Conservation (phyloP, 2,329 filamentous ascomycete genomes). For the Fusarium sp. region DNA sequence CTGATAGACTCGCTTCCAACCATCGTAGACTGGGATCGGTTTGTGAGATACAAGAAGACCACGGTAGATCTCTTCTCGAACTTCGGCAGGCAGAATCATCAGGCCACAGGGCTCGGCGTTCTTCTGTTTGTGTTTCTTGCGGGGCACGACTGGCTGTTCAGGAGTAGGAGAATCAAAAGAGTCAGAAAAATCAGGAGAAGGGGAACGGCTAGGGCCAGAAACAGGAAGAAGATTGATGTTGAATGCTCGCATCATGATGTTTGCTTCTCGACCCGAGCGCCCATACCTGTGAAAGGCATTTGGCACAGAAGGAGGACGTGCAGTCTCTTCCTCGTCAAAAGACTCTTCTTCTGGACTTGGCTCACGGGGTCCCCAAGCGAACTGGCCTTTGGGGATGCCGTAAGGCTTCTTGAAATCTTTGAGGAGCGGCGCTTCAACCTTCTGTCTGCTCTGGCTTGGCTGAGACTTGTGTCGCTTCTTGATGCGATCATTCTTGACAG, state of each 20-base stretch:
- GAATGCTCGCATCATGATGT: background rate
- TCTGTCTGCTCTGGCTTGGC: background rate
- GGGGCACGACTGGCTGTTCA: background rate
- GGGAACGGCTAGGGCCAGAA: background rate
- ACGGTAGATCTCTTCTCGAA: conserved; percentile 53
- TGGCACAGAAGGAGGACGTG: conserved; percentile 32
- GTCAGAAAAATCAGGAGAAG: background rate
- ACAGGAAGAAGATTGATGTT: background rate
- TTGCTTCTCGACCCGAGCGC: background rate
- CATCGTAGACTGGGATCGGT: conserved; percentile 54
- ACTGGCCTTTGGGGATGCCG: conserved; percentile 33
- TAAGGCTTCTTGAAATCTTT: conserved; percentile 27
- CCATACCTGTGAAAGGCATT: background rate
- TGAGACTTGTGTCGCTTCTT: conserved; percentile 12
- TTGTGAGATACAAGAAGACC: conserved; percentile 52
- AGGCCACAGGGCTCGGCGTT: conserved; percentile 11
- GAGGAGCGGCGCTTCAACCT: conserved; percentile 25
- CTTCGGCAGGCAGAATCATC: conserved; percentile 49
- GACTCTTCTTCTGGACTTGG: conserved; percentile 6
- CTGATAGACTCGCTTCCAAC: conserved; percentile 55
- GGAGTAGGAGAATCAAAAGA: background rate
- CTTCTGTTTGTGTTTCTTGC: background rate
- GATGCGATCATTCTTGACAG: background rate
- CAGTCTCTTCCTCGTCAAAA: conserved; percentile 38
- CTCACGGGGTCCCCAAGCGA: conserved; percentile 24